Conservation (phyloP, 2,329 filamentous ascomycete genomes). For the Monilinia laxa region DNA sequence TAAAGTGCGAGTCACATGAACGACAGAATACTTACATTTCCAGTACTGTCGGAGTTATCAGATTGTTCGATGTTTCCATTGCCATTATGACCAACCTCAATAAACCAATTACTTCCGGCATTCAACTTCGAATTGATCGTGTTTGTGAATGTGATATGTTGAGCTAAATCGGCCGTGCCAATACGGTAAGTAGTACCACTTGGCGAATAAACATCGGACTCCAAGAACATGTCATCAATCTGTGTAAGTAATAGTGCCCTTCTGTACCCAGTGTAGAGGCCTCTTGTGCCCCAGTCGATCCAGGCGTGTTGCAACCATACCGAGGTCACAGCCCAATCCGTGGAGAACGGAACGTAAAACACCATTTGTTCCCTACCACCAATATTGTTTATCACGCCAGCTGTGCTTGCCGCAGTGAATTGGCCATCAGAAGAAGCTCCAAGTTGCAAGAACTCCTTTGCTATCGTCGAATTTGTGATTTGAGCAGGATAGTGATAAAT, state of each 20-base stretch:
- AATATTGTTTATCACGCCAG: constrained; percentile 60
- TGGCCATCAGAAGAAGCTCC: constrained; percentile 43
- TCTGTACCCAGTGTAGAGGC: constrained; percentile 45
- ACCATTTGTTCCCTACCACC: constrained; percentile 59
- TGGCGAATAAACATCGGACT: constrained; percentile 48
- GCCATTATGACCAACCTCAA: constrained; percentile 58
- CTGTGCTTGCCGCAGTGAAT: constrained; percentile 46
- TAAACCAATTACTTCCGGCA: constrained; percentile 51
- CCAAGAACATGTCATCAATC: constrained; percentile 61
- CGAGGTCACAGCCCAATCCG: constrained; percentile 49
- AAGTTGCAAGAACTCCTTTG: constrained; percentile 56
- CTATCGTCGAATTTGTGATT: constrained; percentile 54
- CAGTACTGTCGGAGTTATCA: constrained; percentile 42
- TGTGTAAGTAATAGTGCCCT: constrained; percentile 35
- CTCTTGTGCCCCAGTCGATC: constrained; percentile 61
- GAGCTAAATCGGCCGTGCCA: constrained; percentile 48
- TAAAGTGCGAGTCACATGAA: not conserved
- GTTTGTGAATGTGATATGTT: constrained; percentile 46
- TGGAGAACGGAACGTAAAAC: constrained; percentile 52
- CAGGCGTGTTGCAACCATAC: constrained; percentile 60
- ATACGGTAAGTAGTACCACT: constrained; percentile 52
- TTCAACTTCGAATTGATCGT: constrained; percentile 50
- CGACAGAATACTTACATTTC: constrained; percentile 3
- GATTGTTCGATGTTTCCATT: constrained; percentile 50
- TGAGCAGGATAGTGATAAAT: constrained; percentile 59